phyloP scores from a whole-genome alignment of 2,329 filamentous ascomycete species.

The Curvularia eragrostidis region DNA sequence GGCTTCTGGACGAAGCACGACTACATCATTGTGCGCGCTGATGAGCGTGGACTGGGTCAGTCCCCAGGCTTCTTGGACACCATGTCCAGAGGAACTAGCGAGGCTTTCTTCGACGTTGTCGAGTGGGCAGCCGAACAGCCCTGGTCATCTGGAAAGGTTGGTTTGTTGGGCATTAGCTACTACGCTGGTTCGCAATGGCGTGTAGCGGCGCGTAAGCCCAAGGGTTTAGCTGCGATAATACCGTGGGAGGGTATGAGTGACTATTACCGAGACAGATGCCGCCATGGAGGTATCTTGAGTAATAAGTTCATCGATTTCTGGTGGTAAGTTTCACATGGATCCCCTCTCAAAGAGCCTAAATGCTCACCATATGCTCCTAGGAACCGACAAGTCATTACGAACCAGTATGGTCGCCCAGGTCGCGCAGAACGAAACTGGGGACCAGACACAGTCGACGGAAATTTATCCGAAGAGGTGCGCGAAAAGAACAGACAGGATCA shows the following conservation, averaged over 20 bases:
- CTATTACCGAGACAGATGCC: slow-evolving; percentile 57
- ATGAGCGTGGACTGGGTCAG: slow-evolving; percentile 61
- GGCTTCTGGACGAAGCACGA: slow-evolving; percentile 50
- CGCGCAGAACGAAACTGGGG: slow-evolving; percentile 61
- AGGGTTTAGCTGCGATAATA: slow-evolving; percentile 59
- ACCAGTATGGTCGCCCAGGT: slow-evolving; percentile 69
- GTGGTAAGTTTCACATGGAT: slow-evolving; percentile 53
- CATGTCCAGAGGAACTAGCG: slow-evolving; percentile 60
- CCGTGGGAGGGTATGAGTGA: slow-evolving; percentile 65
- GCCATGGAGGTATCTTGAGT: slow-evolving; percentile 51
- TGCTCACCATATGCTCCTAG: slow-evolving; percentile 40
- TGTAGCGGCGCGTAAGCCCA: slow-evolving; percentile 60
- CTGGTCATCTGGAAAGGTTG: slow-evolving; percentile 61
- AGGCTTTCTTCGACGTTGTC: slow-evolving; percentile 60
- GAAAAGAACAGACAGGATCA: slow-evolving; percentile 55
- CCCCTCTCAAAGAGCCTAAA: not conserved
- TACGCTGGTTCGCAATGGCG: slow-evolving; percentile 63
- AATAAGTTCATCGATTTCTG: slow-evolving; percentile 59
- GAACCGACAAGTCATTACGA: slow-evolving; percentile 69
- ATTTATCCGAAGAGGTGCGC: slow-evolving; percentile 61
- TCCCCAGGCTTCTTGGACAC: slow-evolving; percentile 61
- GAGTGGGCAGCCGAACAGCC: slow-evolving; percentile 60
- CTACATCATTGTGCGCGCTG: slow-evolving; percentile 53
- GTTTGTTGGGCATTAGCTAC: slow-evolving; percentile 60
- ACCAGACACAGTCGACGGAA: slow-evolving; percentile 64